Percentiles rank a stretch among this genome's conserved stretches.
These are phyloP conservation scores for Artemisia tridentata DNA, from an alignment of 129 eudicot species.

Conservation along the genomic window DNA sequence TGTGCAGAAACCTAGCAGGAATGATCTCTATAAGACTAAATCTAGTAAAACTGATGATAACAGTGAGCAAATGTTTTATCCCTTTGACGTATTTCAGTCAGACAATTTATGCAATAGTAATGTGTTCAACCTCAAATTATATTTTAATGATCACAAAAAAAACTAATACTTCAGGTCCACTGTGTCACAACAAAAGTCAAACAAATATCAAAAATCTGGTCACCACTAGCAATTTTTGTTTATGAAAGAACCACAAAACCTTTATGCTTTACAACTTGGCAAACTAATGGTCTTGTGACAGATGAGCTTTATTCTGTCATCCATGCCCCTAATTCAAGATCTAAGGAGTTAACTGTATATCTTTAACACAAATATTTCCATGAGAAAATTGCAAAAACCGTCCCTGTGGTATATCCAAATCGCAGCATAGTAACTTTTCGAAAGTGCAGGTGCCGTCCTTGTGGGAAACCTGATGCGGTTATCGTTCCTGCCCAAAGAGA, in stretches of 20 bases:
- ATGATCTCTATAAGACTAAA: slow-evolving; percentile 4
- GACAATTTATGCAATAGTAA: slow-evolving; percentile 5
- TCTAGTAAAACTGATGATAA: too few relatives aligned
- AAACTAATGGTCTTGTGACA: not conserved
- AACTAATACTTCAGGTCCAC: not conserved
- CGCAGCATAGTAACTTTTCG: too few relatives aligned
- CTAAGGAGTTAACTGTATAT: not conserved
- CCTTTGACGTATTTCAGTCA: slow-evolving; percentile 7
- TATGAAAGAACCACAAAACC: slow-evolving; percentile 23
- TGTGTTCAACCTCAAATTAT: slow-evolving; percentile 1
- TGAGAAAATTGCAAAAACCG: too few relatives aligned
- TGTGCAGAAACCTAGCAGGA: too few relatives aligned
- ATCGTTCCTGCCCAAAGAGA: too few relatives aligned
- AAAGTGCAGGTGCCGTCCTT: too few relatives aligned
- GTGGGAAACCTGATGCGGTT: too few relatives aligned
- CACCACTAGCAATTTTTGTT: not conserved
- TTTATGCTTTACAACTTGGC: slow-evolving; percentile 27
- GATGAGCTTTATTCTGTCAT: slow-evolving; percentile 26
- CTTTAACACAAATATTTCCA: not conserved
- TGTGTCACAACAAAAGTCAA: slow-evolving; percentile 16
- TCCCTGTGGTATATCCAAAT: too few relatives aligned
- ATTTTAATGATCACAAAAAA: not conserved
- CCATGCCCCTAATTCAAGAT: not conserved
- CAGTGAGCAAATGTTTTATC: not conserved
- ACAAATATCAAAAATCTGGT: slow-evolving; percentile 11